Base-by-base conservation (phyloP, 2,329 filamentous ascomycete species). In the Mycocentrospora acerina region DNA sequence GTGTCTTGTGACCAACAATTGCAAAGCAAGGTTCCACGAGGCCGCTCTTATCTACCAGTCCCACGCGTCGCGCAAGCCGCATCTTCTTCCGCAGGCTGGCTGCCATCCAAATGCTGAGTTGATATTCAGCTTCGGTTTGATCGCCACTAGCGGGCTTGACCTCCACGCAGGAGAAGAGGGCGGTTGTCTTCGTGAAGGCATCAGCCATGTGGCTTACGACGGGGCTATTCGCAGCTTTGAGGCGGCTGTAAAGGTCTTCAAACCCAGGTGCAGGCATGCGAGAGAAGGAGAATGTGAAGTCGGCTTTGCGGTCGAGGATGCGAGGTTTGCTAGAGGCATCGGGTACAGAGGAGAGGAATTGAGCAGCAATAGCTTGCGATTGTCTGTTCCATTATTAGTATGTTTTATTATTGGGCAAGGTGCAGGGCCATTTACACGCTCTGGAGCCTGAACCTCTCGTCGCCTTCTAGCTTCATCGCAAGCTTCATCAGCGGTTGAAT, bases 91-190 rank as follows among this genome's bases (percentile, higher is more conserved):
- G 47, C 26, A 55, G 32, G 32, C 43, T 52, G 7, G 50, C 50
- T 39, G 40, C 50, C 36, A 54, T 51, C 44, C 32, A 53, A 42
- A 54, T 42, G 37, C 51, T 50, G n/a, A 52, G 36, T 41, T 55
- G 46, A 29, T 48, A 48, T 47, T 44, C 42, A 10, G 51, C 51
- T 39, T 51, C 49, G 27, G 33, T 40, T n/a, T 33, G 32, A 36
- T 55, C 42, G 39, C 51, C 38, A 25, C 24, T 41, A 18, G 39
- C 40, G 19, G 46, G 35, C 39, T 55, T 55, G 29, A 53, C 46
- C 35, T 53, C 41, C 14, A 55, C 27, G 32, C 44, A 38, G 31
- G 40, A 46, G 35, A 50, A 53, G 40, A 53, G 44, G 31, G 47
- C 44, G 3, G 50, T 53, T 13, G 44, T n/a, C n/a, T n/a, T n/a